Conservation (phyloP, 768 basidiomycete genomes). For the Butyriboletus loyo region DNA sequence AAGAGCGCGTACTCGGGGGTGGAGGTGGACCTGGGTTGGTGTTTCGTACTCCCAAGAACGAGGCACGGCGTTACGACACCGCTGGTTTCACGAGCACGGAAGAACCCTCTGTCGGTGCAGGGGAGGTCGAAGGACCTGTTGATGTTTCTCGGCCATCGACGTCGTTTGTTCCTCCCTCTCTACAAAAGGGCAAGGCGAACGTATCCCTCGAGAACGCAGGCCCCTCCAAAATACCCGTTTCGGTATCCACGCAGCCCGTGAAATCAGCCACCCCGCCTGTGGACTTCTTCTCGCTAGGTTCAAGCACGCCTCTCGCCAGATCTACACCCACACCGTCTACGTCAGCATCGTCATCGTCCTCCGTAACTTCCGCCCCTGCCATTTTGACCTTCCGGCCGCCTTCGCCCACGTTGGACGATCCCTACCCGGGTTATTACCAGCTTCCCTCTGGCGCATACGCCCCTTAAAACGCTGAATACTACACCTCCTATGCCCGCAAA, state of each 20-base stretch:
- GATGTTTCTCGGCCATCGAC: constrained; percentile 27
- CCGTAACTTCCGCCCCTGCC: constrained; percentile 64
- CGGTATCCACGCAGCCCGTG: constrained; percentile 5
- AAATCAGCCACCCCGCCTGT: constrained; percentile 36
- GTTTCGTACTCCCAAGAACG: constrained; percentile 42
- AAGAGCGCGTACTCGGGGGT: constrained; percentile 61
- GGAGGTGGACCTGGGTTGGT: constrained; percentile 61
- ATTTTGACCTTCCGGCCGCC: constrained; percentile 69
- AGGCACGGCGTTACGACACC: constrained; percentile 5
- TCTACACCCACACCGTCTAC: not conserved
- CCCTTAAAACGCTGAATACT: constrained; percentile 68
- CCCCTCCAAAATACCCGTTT: constrained; percentile 5
- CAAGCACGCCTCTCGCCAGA: constrained; percentile 2
- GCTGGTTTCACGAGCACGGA: constrained; percentile 27
- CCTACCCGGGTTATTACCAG: constrained; percentile 86
- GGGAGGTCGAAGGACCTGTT: not conserved
- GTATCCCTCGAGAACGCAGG: constrained; percentile 46
- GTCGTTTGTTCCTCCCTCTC: constrained; percentile 56
- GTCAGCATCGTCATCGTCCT: constrained; percentile 58
- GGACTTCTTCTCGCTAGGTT: constrained; percentile 72
- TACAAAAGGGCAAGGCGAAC: constrained; percentile 60
- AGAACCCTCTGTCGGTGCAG: constrained; percentile 12
- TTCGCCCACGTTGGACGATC: constrained; percentile 69
- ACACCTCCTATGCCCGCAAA: constrained; percentile 60
- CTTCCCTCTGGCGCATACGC: constrained; percentile 80